Conservation (phyloP, 768 basidiomycete species). For the Russula dissimulans region DNA sequence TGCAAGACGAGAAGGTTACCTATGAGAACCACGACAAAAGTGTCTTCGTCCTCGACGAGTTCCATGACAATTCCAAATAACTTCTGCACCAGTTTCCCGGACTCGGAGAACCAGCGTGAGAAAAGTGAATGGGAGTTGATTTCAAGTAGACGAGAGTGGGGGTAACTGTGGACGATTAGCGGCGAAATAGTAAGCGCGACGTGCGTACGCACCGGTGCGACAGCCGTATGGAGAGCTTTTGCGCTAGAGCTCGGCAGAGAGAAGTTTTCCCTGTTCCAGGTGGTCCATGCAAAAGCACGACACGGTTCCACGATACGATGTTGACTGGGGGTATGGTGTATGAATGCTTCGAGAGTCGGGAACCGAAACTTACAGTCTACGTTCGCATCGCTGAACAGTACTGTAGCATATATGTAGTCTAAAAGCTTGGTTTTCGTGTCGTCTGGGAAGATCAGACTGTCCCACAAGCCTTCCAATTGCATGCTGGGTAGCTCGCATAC, state of each 20-base stretch:
- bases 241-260: conserved; percentile 87
- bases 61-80: conserved; percentile 85
- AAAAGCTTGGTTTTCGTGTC: conserved; percentile 82
- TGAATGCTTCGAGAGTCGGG: conserved; percentile 2
- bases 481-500: conserved; percentile 82
- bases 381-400: conserved; percentile 83
- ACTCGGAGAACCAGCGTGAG: conserved; percentile 98
- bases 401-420: conserved; percentile 90
- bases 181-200: not conserved
- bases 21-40: conserved; percentile 90
- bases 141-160: conserved; percentile 81
- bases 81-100: conserved; percentile 93
- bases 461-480: conserved; percentile 89
- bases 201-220: conserved; percentile 54
- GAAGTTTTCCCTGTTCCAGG: conserved; percentile 98
- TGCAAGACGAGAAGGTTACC: conserved; percentile 36
- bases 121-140: conserved; percentile 98
- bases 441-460: conserved; percentile 75
- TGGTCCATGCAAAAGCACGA: conserved; percentile 90
- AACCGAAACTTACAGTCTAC: conserved; percentile 55
- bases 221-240: conserved; percentile 87
- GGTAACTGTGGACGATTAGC: conserved; percentile 46
- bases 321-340: conserved; percentile 47
- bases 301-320: conserved; percentile 90
- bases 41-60: conserved; percentile 83